Conservation (phyloP, 2,329 filamentous ascomycete species). For the Stemphylium beticola region DNA sequence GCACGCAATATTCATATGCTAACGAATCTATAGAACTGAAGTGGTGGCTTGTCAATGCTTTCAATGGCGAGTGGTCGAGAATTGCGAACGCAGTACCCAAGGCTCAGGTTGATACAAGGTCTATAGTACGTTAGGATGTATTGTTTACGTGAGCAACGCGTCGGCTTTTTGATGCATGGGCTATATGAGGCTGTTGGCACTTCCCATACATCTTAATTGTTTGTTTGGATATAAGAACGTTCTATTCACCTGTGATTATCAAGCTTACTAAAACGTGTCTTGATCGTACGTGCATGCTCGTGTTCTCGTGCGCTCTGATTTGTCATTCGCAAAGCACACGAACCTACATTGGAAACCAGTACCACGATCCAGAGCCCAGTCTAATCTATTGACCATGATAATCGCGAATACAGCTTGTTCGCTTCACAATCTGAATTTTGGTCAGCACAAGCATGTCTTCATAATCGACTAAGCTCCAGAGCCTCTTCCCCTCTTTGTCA, state of each 20-base stretch:
- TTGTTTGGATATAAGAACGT: neutral
- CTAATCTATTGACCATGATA: neutral
- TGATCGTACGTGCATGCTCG: neutral
- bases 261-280: neutral
- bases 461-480: neutral
- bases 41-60: conserved; percentile 95
- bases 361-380: neutral
- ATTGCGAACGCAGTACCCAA: conserved; percentile 61
- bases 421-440: neutral
- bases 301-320: neutral
- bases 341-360: neutral
- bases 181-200: neutral
- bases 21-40: conserved; percentile 65
- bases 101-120: conserved; percentile 31
- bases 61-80: conserved; percentile 91
- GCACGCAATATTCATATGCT: neutral
- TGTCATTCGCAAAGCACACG: neutral
- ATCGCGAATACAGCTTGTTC: neutral
- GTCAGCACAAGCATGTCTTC: neutral
- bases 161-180: neutral
- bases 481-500: neutral
- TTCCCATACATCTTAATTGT: neutral
- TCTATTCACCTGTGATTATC: neutral
- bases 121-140: conserved; percentile 16
- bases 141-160: neutral